These are phyloP conservation scores for Trapa bicornis DNA, from an alignment of 345 rosid genomes.

Conservation along the genomic window DNA sequence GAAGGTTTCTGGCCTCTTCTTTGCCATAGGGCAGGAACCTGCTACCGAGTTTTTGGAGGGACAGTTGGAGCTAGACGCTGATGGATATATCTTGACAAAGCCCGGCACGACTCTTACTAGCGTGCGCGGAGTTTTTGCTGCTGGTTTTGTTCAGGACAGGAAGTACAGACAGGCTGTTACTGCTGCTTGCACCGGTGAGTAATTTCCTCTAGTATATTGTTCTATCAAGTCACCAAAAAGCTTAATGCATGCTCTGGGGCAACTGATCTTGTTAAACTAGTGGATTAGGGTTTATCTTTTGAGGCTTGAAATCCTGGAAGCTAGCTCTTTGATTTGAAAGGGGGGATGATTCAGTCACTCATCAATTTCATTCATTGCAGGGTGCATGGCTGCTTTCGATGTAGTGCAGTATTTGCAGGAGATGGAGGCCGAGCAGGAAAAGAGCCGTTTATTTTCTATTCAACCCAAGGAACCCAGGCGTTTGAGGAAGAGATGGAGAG, in stretches of 20 bases:
- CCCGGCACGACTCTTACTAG: conserved; percentile 77
- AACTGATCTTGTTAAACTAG: too few relatives aligned
- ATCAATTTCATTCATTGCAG: conserved; percentile 25
- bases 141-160: conserved; percentile 98
- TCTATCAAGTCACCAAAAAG: not conserved
- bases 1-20: conserved; percentile 77
- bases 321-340: too few relatives aligned
- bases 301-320: too few relatives aligned
- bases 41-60: conserved; percentile 88
- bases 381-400: conserved; percentile 98
- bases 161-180: conserved; percentile 94
- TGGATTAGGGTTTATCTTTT: too few relatives aligned
- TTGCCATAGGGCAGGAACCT: conserved; percentile 96
- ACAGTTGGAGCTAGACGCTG: conserved; percentile 56
- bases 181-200: conserved; percentile 88
- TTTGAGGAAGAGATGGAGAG: too few relatives aligned
- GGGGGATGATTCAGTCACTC: too few relatives aligned
- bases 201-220: not conserved
- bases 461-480: too few relatives aligned
- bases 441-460: conserved; percentile 13
- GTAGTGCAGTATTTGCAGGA: conserved; percentile 93
- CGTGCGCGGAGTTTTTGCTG: conserved; percentile 72
- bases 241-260: too few relatives aligned
- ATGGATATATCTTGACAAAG: conserved; percentile 64
- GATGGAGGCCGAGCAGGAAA: conserved; percentile 51